Conservation (phyloP, 225 moss, liverwort and hornwort species). For the Physcomitrium patens region DNA sequence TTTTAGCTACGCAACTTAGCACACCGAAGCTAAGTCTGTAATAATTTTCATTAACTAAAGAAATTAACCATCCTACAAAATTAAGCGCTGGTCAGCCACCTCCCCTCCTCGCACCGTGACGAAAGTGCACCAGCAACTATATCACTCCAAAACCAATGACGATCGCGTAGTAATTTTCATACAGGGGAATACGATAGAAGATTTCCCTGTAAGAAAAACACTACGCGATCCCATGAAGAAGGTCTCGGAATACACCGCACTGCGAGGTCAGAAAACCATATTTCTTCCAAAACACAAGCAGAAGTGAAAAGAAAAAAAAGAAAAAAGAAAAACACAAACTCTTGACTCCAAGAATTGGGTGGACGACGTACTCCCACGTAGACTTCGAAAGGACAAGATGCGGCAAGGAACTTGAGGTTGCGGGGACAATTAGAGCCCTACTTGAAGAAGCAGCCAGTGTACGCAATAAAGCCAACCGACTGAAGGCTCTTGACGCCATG, state of each 20-base stretch:
- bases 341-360: neutral
- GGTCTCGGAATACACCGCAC: neutral
- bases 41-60: neutral
- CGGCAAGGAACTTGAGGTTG: neutral
- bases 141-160: neutral
- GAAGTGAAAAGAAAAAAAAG: neutral
- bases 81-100: neutral
- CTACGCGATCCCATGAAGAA: neutral
- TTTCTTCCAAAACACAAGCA: neutral
- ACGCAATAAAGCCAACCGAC: slow-evolving; percentile 29
- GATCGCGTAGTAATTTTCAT: neutral
- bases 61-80: neutral
- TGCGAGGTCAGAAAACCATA: neutral
- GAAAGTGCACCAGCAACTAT: slow-evolving; percentile 6
- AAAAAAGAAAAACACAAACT: neutral
- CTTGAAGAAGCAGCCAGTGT: slow-evolving; percentile 24
- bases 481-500: slow-evolving; percentile 36
- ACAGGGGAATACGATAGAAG: neutral
- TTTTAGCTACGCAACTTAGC: neutral
- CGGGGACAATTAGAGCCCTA: slow-evolving; percentile 25
- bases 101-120: neutral
- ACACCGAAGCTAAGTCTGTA: slow-evolving; percentile 13
- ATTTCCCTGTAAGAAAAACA: neutral
- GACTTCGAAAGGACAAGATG: slow-evolving; percentile 11
- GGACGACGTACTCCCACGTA: slow-evolving; percentile 30